These are phyloP conservation scores for Passiflora organensis DNA, from an alignment of 345 rosid species.

Conservation along the genomic window DNA sequence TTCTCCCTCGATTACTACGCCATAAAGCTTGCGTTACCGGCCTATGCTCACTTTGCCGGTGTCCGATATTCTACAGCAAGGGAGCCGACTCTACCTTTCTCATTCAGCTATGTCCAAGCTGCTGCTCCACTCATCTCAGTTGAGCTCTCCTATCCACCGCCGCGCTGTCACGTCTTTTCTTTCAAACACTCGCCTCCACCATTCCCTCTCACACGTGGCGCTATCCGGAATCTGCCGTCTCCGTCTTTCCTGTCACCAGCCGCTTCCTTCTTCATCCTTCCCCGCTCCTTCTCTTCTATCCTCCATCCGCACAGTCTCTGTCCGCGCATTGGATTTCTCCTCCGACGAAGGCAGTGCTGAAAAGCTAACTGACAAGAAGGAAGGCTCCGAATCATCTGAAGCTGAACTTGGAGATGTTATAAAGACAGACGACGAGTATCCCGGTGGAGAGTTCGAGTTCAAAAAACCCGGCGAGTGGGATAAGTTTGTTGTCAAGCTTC, in stretches of 20 bases:
- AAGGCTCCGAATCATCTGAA: constrained; percentile 8
- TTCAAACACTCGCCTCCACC: constrained; percentile 9
- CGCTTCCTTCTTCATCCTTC: constrained; percentile 28
- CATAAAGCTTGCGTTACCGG: too few species aligned
- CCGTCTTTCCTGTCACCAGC: constrained; percentile 11
- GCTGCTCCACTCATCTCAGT: constrained; percentile 38
- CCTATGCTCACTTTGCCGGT: too few species aligned
- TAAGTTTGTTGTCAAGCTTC: constrained; percentile 55
- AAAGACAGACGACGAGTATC: constrained; percentile 42
- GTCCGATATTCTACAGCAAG: too few species aligned
- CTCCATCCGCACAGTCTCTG: constrained; percentile 24
- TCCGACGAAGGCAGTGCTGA: constrained; percentile 14
- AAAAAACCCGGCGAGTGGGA: constrained; percentile 47
- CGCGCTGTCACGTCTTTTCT: constrained; percentile 27
- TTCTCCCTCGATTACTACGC: not conserved
- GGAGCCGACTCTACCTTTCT: too few species aligned
- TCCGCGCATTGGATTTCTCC: constrained; percentile 63
- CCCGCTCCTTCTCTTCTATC: constrained; percentile 21
- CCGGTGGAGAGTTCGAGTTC: constrained; percentile 65
- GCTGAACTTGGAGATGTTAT: constrained; percentile 11
- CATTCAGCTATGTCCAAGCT: constrained; percentile 49
- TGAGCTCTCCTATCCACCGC: constrained; percentile 28
- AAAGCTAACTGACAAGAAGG: not conserved
- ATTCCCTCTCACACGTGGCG: constrained; percentile 22
- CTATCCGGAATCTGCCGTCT: too few species aligned